These are phyloP conservation scores for Epichloe typhina DNA, from an alignment of 2,329 filamentous ascomycete genomes.

Conservation along the genomic window DNA sequence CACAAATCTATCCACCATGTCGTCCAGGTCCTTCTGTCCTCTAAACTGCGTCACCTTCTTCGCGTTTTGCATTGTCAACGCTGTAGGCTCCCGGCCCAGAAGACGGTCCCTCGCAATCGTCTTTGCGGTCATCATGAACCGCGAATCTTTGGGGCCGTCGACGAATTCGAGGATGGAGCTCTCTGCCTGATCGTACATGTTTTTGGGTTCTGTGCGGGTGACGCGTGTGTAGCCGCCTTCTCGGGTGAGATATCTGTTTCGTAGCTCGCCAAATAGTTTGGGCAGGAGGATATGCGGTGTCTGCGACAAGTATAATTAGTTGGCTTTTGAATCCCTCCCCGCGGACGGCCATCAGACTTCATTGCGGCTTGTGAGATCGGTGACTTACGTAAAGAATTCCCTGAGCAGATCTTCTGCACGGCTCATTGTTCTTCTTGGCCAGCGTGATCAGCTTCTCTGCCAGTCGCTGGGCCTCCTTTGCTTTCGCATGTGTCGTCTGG, in stretches of 20 bases:
- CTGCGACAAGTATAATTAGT: conserved; percentile 24
- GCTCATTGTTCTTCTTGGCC: conserved; percentile 85
- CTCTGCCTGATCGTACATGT: conserved; percentile 70
- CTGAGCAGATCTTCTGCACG: conserved; percentile 60
- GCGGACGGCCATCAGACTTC: too few relatives aligned
- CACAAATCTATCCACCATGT: conserved; percentile 38
- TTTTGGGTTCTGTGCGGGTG: conserved; percentile 77
- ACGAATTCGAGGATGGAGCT: conserved; percentile 91
- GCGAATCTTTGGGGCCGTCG: conserved; percentile 85
- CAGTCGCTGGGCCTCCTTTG: conserved; percentile 87
- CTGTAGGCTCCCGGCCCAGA: conserved; percentile 45
- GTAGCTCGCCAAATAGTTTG: conserved; percentile 78
- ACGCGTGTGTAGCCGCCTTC: conserved; percentile 93
- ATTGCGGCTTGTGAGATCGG: too few relatives aligned
- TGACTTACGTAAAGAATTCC: conserved; percentile 69
- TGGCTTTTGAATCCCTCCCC: neutral
- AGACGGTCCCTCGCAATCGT: conserved; percentile 54
- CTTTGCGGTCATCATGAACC: conserved; percentile 85
- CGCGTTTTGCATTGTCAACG: conserved; percentile 66
- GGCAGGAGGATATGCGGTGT: conserved; percentile 57
- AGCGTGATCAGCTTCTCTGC: conserved; percentile 91
- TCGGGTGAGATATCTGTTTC: conserved; percentile 62
- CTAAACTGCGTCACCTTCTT: conserved; percentile 72
- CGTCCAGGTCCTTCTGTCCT: conserved; percentile 55
- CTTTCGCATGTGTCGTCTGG: conserved; percentile 89